Evolutionary conservation across 345 rosid species (phyloP).

Genomic region (Trapa incisa): DNA sequence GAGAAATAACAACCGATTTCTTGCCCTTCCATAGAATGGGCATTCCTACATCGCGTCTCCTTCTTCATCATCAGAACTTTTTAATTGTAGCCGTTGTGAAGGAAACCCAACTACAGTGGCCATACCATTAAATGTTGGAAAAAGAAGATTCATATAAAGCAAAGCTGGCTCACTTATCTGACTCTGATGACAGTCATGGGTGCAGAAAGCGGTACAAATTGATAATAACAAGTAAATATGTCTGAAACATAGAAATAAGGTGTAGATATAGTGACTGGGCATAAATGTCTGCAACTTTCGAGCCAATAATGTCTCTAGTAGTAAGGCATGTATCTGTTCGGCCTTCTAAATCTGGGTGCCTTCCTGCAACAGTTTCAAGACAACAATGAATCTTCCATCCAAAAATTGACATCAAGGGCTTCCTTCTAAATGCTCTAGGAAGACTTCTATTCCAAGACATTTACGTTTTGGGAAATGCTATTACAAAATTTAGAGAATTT

Average conservation of each 20-base stretch:
- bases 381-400: background rate
- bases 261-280: background rate
- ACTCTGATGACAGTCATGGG: background rate
- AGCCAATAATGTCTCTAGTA: slow-evolving; percentile 24
- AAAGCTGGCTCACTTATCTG: background rate
- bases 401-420: background rate
- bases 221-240: background rate
- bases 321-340: slow-evolving; percentile 88
- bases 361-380: slow-evolving; percentile 45
- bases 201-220: background rate
- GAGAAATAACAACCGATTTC: too few species aligned
- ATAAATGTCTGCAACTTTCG: background rate
- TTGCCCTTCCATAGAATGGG: too few species aligned
- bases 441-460: too few species aligned
- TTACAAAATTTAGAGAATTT: too few species aligned
- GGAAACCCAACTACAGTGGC: too few species aligned
- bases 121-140: too few species aligned
- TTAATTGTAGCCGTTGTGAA: too few species aligned
- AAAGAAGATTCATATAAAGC: background rate
- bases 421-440: background rate
- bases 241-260: background rate
- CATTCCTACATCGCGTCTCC: too few species aligned
- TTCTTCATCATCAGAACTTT: too few species aligned
- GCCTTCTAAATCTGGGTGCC: slow-evolving; percentile 74
- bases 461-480: too few species aligned